These are phyloP conservation scores for Cercospora berteroae DNA, from an alignment of 2,329 filamentous ascomycete species.

Conservation along the genomic window DNA sequence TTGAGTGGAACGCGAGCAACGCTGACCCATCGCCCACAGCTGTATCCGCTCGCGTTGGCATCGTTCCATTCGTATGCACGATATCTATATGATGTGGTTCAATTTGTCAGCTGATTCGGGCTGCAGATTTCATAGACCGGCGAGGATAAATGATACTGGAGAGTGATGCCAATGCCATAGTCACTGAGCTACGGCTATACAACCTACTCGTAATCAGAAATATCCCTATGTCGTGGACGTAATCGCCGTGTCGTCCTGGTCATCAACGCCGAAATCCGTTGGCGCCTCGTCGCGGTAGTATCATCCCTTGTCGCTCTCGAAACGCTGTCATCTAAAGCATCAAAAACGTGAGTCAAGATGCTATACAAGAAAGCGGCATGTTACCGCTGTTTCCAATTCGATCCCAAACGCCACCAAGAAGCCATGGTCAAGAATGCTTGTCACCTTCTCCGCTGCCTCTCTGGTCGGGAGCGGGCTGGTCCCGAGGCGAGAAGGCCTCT, in stretches of 20 bases:
- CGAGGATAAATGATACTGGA: not conserved
- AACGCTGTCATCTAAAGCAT: constrained; percentile 18
- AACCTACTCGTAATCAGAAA: constrained; percentile 5
- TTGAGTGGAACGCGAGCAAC: no score
- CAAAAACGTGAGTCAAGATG: constrained; percentile 15
- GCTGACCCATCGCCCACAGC: no score
- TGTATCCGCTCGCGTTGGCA: no score
- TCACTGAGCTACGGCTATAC: not conserved
- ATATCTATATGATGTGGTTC: no score
- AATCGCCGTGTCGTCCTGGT: not conserved
- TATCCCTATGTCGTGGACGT: not conserved
- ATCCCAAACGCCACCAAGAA: not conserved
- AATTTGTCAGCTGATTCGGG: no score
- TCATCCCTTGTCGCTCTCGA: constrained; percentile 8
- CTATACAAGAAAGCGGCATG: not conserved
- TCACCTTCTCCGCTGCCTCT: constrained; percentile 8
- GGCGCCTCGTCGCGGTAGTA: constrained; percentile 14
- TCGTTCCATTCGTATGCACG: no score
- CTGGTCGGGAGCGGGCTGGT: constrained; percentile 2
- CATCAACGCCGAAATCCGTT: constrained; percentile 10
- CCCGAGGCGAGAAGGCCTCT: constrained; percentile 31
- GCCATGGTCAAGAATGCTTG: not conserved
- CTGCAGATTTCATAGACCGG: no score
- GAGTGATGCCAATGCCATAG: not conserved
- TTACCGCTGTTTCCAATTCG: constrained; percentile 5